Evolutionary conservation across 2,329 filamentous ascomycete species (phyloP), one percentile per base, ranked within the genome.

Genomic region (Beauveria bassiana): DNA sequence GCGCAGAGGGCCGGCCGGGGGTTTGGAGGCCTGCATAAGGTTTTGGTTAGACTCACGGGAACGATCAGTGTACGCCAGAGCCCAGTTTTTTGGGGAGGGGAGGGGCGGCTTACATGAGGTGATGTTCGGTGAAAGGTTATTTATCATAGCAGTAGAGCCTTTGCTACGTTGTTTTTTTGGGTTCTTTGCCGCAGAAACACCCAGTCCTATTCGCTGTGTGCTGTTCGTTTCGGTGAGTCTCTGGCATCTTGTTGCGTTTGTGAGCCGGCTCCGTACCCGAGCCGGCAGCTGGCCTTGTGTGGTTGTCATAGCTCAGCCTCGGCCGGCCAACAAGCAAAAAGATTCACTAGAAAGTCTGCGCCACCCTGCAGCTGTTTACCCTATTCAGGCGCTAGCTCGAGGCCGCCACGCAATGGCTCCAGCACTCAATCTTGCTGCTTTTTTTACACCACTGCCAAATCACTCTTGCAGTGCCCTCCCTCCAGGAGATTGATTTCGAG

Each of bases 41-140:
- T 60, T 60, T 60, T 60, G 49, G 57, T 53, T 60, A 60, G 49
- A 50, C 57, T 60, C 57, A 46, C 57, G 57, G 57, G 49, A 38
- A 60, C n/a, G 57, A 60, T 60, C 49, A 52, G 38, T 50, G 46
- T 22, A 24, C 43, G 46, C 31, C 46, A 24, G 38, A 59, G 34
- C 56, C 49, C 49, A 53, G 42, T 60, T 60, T 52, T 52, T 46
- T 34, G 57, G 49, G 47, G 57, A 38, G 24, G 8, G 7, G n/a
- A 4, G n/a, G 2, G 10, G 26, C 16, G 31, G 18, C 6, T 12
- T 31, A n/a, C 50, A 52, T 18, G 31, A 12, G 51, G 12, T 42
- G 18, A n/a, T 58, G 26, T 22, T 40, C 3, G 43, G 34, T 24
- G 24, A 14, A 6, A 40, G 31, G 7, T 14, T 2, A 34, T 34